Base-by-base conservation (phyloP, 2,329 filamentous ascomycete genomes). In the Pseudogymnoascus verrucosus region DNA sequence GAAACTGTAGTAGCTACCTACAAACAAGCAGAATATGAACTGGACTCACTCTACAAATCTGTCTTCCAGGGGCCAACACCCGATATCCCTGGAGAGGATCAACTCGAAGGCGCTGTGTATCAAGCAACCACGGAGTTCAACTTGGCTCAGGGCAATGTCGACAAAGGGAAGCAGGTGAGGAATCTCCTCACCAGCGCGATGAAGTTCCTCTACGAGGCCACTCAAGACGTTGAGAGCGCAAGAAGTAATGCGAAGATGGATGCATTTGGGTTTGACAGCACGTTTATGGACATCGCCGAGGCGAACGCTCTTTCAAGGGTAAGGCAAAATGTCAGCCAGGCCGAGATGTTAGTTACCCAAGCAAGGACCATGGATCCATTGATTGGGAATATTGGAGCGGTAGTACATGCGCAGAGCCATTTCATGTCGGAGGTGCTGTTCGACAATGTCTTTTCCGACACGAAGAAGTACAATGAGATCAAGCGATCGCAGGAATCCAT, bases 1-100 rank as follows among this genome's bases (percentile, higher is more conserved):
- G 73, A 80, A 64, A 63, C 37, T 1, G 71, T 74, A 11, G 73
- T 72, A 1, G 62, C 66, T 2, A 71, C 75, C 8, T 78, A 81
- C 64, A 68, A 69, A 3, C 68, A 72, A 39, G 77, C 80, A 2
- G 78, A 82, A 68, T 65, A 66, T 2, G 77, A 82, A 19, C 77
- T 85, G 5, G 80, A 85, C 65, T 71, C 70, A 2, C 74, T 85
- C 2, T 85, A 85, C 70, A 70, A 78, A n/a, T 76, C 74, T 61
- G 79, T 86, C 65, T 86, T 86, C 68, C 71, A 75, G 8, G 82
- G 82, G 0, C 78, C 79, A 4, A 84, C 81, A 0, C 80, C 80
- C 0, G 78, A 76, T 0, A 80, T 82, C 26, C 80, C 81, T 0
- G 79, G 79, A n/a, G 82, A 85, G 68, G 82, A 85, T 64, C 69